These are phyloP conservation scores for Leccinum variicolor DNA, from an alignment of 768 basidiomycete genomes.

Conservation along the genomic window DNA sequence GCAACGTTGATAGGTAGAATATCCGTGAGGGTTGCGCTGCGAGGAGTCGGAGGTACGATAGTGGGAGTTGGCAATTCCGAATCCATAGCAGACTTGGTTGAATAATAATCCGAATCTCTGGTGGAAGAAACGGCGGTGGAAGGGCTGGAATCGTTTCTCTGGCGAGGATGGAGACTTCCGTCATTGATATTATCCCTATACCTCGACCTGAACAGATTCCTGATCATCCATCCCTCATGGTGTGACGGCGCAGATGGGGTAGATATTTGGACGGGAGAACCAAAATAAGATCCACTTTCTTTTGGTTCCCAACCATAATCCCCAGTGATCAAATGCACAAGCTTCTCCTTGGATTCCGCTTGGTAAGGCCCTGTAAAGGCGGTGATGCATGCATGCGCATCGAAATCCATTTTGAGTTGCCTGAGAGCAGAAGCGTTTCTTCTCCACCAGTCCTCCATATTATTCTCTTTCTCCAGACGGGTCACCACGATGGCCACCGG, in stretches of 20 bases:
- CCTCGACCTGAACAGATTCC: not conserved
- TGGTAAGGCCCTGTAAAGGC: conserved; percentile 10
- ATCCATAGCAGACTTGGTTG: conserved; percentile 5
- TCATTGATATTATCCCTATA: not conserved
- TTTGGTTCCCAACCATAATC: conserved; percentile 7
- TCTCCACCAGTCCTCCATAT: conserved; percentile 32
- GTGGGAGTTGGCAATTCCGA: conserved; percentile 4
- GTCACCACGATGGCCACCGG: conserved; percentile 39
- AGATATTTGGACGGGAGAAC: conserved; percentile 1
- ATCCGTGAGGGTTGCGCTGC: not conserved
- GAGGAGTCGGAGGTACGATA: conserved; percentile 14
- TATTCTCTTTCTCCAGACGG: conserved; percentile 23
- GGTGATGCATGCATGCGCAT: conserved; percentile 40
- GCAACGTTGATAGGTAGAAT: not conserved
- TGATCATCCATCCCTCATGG: not conserved
- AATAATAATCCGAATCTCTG: conserved; percentile 4
- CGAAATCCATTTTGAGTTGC: conserved; percentile 28
- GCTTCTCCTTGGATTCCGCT: conserved; percentile 13
- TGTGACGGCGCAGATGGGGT: not conserved
- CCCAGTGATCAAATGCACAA: conserved; percentile 12
- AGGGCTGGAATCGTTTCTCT: not conserved
- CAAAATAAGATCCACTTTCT: conserved; percentile 9
- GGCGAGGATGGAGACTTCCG: not conserved
- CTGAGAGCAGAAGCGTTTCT: conserved; percentile 27
- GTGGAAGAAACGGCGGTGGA: not conserved